A percentile compares a stretch with the other conserved stretches of the same genome.
phyloP scores from a whole-genome alignment of 2,329 filamentous ascomycete genomes.

The Trichoderma sp. region DNA sequence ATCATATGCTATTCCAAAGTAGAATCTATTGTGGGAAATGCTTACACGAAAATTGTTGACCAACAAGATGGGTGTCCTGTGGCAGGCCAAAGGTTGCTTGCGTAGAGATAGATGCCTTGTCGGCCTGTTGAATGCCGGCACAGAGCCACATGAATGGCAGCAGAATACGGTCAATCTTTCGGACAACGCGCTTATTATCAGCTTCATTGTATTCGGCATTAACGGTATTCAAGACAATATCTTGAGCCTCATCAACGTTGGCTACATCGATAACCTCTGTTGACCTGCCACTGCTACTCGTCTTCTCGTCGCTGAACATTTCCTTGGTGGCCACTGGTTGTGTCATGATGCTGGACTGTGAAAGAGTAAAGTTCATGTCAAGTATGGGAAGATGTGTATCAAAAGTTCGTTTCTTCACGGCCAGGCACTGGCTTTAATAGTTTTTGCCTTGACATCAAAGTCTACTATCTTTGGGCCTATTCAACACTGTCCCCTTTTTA shows the following conservation, averaged over 20 bases:
- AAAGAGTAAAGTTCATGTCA: neutral
- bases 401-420: neutral
- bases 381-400: neutral
- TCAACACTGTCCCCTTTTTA: fast-evolving
- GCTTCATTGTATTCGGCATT: neutral
- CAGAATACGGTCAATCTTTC: neutral
- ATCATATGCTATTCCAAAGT: neutral
- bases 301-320: neutral
- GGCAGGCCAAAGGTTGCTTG: neutral
- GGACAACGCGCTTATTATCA: neutral
- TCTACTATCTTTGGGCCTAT: neutral
- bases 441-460: neutral
- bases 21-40: neutral
- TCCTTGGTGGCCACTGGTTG: neutral
- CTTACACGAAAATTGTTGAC: neutral
- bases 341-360: neutral
- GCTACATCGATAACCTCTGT: neutral
- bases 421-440: neutral
- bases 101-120: neutral
- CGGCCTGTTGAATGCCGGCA: neutral
- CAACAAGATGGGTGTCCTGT: neutral
- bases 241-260: neutral
- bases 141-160: neutral
- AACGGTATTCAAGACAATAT: neutral
- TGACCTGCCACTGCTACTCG: neutral